These are phyloP conservation scores for Rhodotorula mucilaginosa DNA, from an alignment of 1,284 basidiomycete species.

Conservation along the genomic window DNA sequence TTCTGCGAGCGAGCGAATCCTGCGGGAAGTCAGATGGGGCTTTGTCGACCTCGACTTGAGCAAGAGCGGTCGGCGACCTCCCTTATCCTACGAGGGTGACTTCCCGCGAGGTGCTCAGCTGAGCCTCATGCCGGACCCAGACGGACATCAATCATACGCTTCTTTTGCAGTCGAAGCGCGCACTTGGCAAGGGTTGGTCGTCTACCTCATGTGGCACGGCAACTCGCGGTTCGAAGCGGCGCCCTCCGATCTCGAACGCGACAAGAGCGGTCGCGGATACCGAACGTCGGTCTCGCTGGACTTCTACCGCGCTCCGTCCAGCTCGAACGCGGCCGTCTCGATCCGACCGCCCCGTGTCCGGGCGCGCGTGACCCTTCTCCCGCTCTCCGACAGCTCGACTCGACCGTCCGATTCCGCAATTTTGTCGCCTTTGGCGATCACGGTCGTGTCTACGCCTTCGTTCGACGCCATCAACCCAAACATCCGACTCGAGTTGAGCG, in stretches of 20 bases:
- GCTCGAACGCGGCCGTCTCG: constrained; percentile 4
- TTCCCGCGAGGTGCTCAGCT: constrained; percentile 33
- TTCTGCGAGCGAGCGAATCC: constrained; percentile 18
- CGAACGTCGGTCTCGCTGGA: constrained; percentile 19
- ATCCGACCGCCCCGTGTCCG: constrained; percentile 21
- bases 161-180: constrained; percentile 36
- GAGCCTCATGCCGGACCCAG: constrained; percentile 44
- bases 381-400: neutral
- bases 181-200: constrained; percentile 28
- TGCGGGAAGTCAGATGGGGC: constrained; percentile 23
- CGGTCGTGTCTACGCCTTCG: constrained; percentile 2
- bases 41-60: constrained; percentile 16
- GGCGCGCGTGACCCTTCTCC: constrained; percentile 25
- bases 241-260: constrained; percentile 25
- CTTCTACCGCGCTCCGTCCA: constrained; percentile 26
- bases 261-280: constrained; percentile 22
- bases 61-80: constrained; percentile 11
- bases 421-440: neutral
- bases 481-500: constrained; percentile 20
- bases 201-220: constrained; percentile 37
- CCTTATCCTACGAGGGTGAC: constrained; percentile 23
- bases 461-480: constrained; percentile 22
- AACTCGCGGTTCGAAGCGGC: constrained; percentile 35
- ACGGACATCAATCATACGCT: constrained; percentile 45
- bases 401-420: neutral